Evolutionary conservation across 1,284 basidiomycete species (phyloP).

Genomic region (Macrocystidia cucumis): DNA sequence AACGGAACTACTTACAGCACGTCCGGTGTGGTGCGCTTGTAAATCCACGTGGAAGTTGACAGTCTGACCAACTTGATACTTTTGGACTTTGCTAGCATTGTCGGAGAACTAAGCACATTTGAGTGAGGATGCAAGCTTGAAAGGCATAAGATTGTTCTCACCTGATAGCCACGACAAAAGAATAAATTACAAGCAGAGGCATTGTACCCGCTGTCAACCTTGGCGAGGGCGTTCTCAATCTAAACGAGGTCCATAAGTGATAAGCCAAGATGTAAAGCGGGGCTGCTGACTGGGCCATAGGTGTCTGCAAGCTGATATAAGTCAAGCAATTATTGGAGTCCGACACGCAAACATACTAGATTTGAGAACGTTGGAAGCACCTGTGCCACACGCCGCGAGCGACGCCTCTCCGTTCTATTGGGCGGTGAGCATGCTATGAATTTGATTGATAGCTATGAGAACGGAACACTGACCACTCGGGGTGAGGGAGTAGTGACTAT

Average conservation of each 20-base stretch:
- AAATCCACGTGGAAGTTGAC: slow-evolving; percentile 26
- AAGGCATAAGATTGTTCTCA: slow-evolving; percentile 7
- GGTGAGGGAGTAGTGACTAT: slow-evolving; percentile 20
- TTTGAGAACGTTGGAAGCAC: slow-evolving; percentile 19
- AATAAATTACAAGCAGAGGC: slow-evolving; percentile 24
- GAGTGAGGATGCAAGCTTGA: background rate
- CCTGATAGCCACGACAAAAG: slow-evolving; percentile 27
- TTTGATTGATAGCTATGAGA: background rate
- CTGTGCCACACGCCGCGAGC: slow-evolving; percentile 22
- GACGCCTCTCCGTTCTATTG: slow-evolving; percentile 19
- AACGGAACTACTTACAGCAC: slow-evolving; percentile 17
- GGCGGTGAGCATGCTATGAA: background rate
- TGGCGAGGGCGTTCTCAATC: slow-evolving; percentile 24
- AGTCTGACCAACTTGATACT: slow-evolving; percentile 19
- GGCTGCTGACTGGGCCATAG: slow-evolving; percentile 19
- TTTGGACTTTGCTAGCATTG: slow-evolving; percentile 20
- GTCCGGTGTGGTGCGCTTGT: slow-evolving; percentile 26
- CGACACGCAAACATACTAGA: slow-evolving; percentile 14
- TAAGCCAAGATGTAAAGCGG: background rate
- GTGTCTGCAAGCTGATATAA: slow-evolving; percentile 14
- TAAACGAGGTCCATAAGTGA: slow-evolving; percentile 7
- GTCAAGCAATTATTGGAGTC: background rate
- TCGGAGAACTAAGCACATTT: slow-evolving; percentile 20
- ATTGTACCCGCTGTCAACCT: slow-evolving; percentile 22
- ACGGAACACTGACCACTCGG: slow-evolving; percentile 17